Percentiles rank a stretch among this genome's conserved stretches.
Evolutionary conservation across 1,284 basidiomycete genomes (phyloP).

Genomic region (Pascua sp.): DNA sequence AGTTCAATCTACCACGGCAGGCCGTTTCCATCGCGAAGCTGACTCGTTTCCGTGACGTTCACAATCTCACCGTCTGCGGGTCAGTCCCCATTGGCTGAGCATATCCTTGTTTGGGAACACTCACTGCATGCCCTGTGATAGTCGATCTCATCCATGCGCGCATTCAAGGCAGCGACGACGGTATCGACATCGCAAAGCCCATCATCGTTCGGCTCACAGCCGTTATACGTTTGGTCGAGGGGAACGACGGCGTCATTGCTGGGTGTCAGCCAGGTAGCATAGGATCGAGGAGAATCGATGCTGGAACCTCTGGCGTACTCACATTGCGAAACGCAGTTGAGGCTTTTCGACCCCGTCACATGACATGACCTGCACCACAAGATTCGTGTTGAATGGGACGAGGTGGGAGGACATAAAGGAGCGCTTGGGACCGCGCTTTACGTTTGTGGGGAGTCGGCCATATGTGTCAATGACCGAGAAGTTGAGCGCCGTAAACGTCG

Average conservation of each 20-base stretch:
- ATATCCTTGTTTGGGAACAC: not conserved
- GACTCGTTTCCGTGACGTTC: slow-evolving; percentile 2
- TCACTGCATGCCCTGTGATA: slow-evolving; percentile 66
- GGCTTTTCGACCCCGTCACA: slow-evolving; percentile 30
- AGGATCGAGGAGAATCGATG: too few relatives aligned
- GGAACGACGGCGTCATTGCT: slow-evolving; percentile 81
- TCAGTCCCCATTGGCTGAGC: too few relatives aligned
- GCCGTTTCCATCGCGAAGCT: not conserved
- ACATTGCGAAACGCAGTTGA: slow-evolving; percentile 47
- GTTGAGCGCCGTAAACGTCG: slow-evolving; percentile 71
- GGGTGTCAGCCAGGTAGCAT: not conserved
- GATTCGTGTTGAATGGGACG: slow-evolving; percentile 66
- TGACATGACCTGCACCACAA: slow-evolving; percentile 42
- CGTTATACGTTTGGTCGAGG: slow-evolving; percentile 64
- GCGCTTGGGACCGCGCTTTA: slow-evolving; percentile 25
- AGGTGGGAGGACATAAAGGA: slow-evolving; percentile 65
- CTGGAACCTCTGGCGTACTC: not conserved
- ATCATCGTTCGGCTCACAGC: slow-evolving; percentile 64
- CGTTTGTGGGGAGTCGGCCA: slow-evolving; percentile 25
- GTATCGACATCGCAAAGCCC: slow-evolving; percentile 74
- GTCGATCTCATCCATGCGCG: slow-evolving; percentile 65
- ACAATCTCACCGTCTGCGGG: not conserved
- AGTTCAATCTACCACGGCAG: not conserved
- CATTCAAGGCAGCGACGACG: slow-evolving; percentile 68
- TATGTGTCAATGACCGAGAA: slow-evolving; percentile 51